Conservation (phyloP, 257 asterid species). For the Solanum medicagineum region DNA sequence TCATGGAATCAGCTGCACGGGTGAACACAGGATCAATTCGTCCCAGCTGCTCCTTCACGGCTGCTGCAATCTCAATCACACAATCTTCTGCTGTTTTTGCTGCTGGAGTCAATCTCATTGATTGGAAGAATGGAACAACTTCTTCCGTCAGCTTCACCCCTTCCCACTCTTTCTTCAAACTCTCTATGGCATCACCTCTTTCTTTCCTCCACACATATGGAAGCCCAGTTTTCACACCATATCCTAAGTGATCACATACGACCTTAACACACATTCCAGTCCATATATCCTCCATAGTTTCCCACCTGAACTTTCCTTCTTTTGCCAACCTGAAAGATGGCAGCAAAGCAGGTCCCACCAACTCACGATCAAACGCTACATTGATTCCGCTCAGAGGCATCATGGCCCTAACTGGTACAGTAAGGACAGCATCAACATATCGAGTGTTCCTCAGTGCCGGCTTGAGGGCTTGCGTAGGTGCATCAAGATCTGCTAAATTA, state of each 20-base stretch:
- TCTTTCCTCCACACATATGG: conserved; percentile 92
- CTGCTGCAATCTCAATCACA: conserved; percentile 65
- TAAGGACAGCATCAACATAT: conserved; percentile 81
- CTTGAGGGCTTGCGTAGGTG: conserved; percentile 89
- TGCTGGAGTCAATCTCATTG: conserved; percentile 37
- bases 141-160: conserved; percentile 96
- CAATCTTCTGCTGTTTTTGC: conserved; percentile 67
- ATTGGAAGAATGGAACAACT: conserved; percentile 79
- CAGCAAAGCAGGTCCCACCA: conserved; percentile 70
- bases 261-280: conserved; percentile 85
- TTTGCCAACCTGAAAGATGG: conserved; percentile 70
- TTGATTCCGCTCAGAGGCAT: conserved; percentile 83
- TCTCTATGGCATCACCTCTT: conserved; percentile 60
- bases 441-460: conserved; percentile 44
- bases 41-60: conserved; percentile 53
- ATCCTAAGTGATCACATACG: conserved; percentile 63
- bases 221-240: conserved; percentile 81
- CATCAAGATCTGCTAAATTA: conserved; percentile 78
- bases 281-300: conserved; percentile 86
- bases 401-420: conserved; percentile 57
- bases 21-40: conserved; percentile 35
- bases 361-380: conserved; percentile 52
- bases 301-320: conserved; percentile 91
- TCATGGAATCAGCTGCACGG: conserved; percentile 64
- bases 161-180: conserved; percentile 94